Evolutionary conservation across 805 yeast species (phyloP).

Genomic region (Candida corydali): DNA sequence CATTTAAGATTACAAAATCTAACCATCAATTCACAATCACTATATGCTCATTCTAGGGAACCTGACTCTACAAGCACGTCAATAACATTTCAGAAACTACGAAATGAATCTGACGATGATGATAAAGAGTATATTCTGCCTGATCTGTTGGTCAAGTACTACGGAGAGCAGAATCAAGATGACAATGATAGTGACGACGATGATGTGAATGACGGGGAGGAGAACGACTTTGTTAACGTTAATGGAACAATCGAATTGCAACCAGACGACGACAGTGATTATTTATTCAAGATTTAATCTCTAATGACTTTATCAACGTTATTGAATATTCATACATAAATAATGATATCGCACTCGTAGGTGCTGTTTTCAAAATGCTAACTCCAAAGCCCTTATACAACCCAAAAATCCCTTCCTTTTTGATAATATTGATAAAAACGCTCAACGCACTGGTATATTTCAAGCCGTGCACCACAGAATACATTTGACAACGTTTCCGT

Average conservation of each 20-base stretch:
- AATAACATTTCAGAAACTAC: constrained; percentile 10
- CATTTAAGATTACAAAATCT: constrained; percentile 28
- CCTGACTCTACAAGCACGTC: constrained; percentile 11
- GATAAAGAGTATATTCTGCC: constrained; percentile 42
- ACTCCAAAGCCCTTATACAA: constrained; percentile 72
- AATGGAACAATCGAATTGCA: constrained; percentile 17
- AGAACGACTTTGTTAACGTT: constrained; percentile 24
- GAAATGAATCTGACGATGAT: constrained; percentile 17
- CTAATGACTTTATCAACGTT: constrained; percentile 4
- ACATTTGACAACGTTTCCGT: constrained; percentile 72
- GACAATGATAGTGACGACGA: constrained; percentile 18
- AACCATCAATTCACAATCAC: constrained; percentile 32
- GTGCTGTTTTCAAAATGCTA: constrained; percentile 74
- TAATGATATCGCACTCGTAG: constrained; percentile 66
- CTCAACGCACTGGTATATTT: constrained; percentile 14
- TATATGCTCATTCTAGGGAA: constrained; percentile 26
- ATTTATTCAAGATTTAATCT: constrained; percentile 21
- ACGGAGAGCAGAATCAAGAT: constrained; percentile 19
- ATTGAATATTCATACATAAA: constrained; percentile 55
- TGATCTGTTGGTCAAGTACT: constrained; percentile 28
- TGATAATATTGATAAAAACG: constrained; percentile 38
- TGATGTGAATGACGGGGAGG: constrained; percentile 22
- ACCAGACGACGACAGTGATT: constrained; percentile 24
- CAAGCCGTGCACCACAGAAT: constrained; percentile 13
- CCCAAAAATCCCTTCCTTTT: constrained; percentile 59